Conservation (phyloP, 2,329 filamentous ascomycete genomes). For the Penicillium occitanis region DNA sequence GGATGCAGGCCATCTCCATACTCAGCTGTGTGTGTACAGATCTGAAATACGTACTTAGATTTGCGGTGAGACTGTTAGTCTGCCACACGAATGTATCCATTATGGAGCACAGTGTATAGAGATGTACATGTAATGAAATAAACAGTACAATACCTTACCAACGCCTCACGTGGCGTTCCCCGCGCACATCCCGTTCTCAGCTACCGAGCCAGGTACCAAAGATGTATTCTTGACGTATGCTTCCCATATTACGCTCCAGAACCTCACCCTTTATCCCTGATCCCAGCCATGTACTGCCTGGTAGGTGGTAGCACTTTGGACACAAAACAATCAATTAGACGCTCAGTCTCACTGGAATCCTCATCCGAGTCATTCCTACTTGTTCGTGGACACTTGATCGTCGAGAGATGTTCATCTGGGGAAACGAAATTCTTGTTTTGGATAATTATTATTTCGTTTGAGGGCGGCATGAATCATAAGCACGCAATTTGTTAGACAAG, state of each 20-base stretch:
- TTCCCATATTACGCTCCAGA: not conserved
- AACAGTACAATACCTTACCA: constrained; percentile 5
- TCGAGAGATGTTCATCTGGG: not conserved
- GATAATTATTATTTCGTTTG: not conserved
- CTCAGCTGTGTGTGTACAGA: constrained; percentile 5
- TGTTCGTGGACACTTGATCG: not conserved
- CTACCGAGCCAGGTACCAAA: not conserved
- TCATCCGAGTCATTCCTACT: not conserved
- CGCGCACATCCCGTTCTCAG: not conserved
- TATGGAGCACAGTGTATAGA: not conserved
- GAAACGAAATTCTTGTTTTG: not conserved
- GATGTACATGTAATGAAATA: not conserved
- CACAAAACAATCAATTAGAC: not conserved
- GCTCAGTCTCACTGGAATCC: not conserved
- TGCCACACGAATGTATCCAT: not conserved
- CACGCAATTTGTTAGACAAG: not conserved
- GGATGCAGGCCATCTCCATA: constrained; percentile 6
- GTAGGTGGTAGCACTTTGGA: not conserved
- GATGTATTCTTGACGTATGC: not conserved
- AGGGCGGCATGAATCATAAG: not conserved
- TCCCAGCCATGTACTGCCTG: not conserved
- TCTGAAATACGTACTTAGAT: not conserved
- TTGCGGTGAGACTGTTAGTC: not conserved
- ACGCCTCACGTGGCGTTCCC: not conserved
- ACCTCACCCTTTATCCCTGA: not conserved